Evolutionary conservation across 257 asterid species (phyloP).

Genomic region (Agastache rugosa): DNA sequence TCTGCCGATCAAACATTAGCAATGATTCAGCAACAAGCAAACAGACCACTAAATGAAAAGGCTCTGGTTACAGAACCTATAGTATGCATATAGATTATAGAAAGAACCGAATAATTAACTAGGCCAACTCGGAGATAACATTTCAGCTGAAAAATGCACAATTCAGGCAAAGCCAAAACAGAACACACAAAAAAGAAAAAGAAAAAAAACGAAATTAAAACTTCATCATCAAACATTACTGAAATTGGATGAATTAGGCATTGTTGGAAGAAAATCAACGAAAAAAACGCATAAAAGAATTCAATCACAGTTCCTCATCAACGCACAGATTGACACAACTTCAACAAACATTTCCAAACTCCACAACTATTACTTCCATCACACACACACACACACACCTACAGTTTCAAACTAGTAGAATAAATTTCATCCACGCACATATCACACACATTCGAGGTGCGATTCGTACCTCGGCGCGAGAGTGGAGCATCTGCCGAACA

Average conservation of each 20-base stretch:
- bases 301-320: constrained; percentile 4
- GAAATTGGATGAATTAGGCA: background rate
- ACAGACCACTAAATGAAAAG: background rate
- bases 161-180: background rate
- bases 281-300: background rate
- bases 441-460: background rate
- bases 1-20: background rate
- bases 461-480: constrained; percentile 85
- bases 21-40: constrained; percentile 1
- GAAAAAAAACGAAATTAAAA: no score
- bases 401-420: background rate
- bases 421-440: background rate
- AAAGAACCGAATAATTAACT: background rate
- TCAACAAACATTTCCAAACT: constrained; percentile 3
- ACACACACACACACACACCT: no score
- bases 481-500: constrained; percentile 90
- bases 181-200: background rate
- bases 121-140: background rate
- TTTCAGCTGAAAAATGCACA: constrained; percentile 17
- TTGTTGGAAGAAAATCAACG: background rate
- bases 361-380: background rate
- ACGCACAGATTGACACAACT: background rate
- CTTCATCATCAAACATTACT: background rate
- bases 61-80: background rate
- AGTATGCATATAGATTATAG: background rate